phyloP scores from a whole-genome alignment of 495 filamentous ascomycete genomes.

The Aspergillus haitiensis region DNA sequence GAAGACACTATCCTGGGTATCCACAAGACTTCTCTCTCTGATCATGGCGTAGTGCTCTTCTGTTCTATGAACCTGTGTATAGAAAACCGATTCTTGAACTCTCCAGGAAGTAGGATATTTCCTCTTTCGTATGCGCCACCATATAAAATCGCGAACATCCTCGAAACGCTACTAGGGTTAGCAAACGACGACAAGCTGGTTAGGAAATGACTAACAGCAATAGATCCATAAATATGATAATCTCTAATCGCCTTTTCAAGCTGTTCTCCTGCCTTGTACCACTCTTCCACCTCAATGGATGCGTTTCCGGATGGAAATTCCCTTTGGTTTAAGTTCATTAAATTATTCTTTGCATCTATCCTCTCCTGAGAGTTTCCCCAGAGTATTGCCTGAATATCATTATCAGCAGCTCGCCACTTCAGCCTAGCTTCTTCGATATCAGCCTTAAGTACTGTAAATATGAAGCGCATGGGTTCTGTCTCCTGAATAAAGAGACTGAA shows the following conservation, averaged over 20 bases:
- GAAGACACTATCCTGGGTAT: background rate
- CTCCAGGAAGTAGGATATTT: background rate
- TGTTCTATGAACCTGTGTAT: background rate
- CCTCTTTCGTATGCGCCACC: background rate
- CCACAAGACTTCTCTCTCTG: background rate
- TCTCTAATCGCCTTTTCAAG: background rate
- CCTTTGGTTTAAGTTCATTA: background rate
- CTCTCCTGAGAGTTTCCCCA: background rate
- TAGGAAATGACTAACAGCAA: background rate
- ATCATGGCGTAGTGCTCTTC: background rate
- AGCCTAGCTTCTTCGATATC: background rate
- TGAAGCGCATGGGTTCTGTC: too few species aligned
- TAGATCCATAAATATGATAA: background rate
- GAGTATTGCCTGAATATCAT: background rate
- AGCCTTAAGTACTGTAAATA: too few species aligned
- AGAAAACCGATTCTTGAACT: background rate
- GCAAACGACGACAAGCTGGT: background rate
- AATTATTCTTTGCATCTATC: background rate
- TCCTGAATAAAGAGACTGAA: too few species aligned
- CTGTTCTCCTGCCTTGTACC: background rate
- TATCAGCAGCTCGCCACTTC: background rate
- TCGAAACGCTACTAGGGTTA: background rate
- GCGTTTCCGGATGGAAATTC: background rate
- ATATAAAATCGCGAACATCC: slow-evolving; percentile 2
- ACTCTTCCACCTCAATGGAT: background rate